Base-by-base conservation (phyloP, 768 basidiomycete genomes). In the Gloeostereum incarnatum region DNA sequence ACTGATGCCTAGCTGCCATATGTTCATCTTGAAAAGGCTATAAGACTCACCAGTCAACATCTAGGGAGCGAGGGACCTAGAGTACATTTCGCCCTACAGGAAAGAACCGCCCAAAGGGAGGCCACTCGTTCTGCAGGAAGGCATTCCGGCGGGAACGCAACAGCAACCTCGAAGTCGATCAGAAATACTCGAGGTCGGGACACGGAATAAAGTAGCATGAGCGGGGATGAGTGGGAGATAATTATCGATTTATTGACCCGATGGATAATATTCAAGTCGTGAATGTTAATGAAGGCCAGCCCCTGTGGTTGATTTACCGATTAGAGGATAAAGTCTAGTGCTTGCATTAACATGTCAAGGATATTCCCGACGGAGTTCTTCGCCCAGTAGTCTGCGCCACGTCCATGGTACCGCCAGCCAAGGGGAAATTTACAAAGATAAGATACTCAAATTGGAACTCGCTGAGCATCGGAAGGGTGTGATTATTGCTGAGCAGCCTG, bases 101-200 rank as follows among this genome's bases (percentile, higher is more conserved):
- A 50, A 45, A 14, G 46, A 48, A n/a, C 48, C 47, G 10, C 45
- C 51, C 8, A 50, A n/a, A 7, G 54, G 56, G 21, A 25, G 39
- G 3, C 55, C 50, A 11, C 13, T 38, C 2, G 21, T 36, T 2
- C 51, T 31, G 19, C 50, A 44, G 18, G 53, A 35, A 5, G 49
- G 42, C 13, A 16, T 40, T 23, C 18, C 39, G 24, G 21, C 4
- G 54, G 50, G 30, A 57, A 62, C 16, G 51, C 35, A 3, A 59
- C 35, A 3, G 57, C 54, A 18, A 46, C 36, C 45, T 59, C 58
- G 23, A 59, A 57, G 46, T 59, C 58, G 18, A 51, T 56, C 9
- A 62, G 40, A 33, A 51, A 58, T 1, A 60, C 58, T 2, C 57
- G 51, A 7, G 58, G 57, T 19, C 49, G 47, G 13, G 41, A 40